Evolutionary conservation across 768 basidiomycete genomes (phyloP), one percentile per base, ranked within the genome.

Genomic region (Amanita jacksonii): DNA sequence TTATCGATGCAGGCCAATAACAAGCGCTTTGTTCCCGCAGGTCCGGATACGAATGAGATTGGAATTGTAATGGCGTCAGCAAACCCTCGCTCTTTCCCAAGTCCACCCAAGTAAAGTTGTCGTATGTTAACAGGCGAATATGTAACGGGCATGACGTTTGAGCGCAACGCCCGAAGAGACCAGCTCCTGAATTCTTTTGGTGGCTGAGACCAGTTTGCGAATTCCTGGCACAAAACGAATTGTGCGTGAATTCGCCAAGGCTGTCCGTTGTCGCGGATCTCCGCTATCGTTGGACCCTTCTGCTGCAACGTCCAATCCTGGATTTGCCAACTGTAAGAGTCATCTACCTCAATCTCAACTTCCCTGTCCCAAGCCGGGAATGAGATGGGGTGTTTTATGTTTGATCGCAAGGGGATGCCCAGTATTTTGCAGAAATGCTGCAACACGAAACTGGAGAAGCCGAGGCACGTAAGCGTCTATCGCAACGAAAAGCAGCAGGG

Each of bases 191-290:
- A 63, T 60, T 91, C 64, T 96, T 28, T 63, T 96, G 41, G 91
- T 96, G 10, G 91, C 88, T 13, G 92, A 92, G 34, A 94, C 91
- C 45, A 90, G 85, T 60, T 63, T 96, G 47, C 73, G 81, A 50
- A 85, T 96, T 12, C 90, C 87, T 7, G 92, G 92, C 15, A 92
- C 91, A 36, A 93, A 91, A 62, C 71, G 85, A 51, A 87, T 94
- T 64, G 87, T 93, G 18, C 76, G 86, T 46, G 89, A 93, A 61
- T 88, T 85, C 61, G 75, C 82, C 19, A 88, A 85, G 61, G 81
- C 84, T 15, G 77, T 88, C 18, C 74, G 70, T 34, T 69, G 74
- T 6, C 70, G 79, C 33, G 64, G 67, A 2, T 53, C 61, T 10
- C n/a, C n/a, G n/a, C n/a, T n/a, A n/a, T 52, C 57, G 15, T 50